Conservation (phyloP, 2,329 filamentous ascomycete species). For the Diplodia corticola region DNA sequence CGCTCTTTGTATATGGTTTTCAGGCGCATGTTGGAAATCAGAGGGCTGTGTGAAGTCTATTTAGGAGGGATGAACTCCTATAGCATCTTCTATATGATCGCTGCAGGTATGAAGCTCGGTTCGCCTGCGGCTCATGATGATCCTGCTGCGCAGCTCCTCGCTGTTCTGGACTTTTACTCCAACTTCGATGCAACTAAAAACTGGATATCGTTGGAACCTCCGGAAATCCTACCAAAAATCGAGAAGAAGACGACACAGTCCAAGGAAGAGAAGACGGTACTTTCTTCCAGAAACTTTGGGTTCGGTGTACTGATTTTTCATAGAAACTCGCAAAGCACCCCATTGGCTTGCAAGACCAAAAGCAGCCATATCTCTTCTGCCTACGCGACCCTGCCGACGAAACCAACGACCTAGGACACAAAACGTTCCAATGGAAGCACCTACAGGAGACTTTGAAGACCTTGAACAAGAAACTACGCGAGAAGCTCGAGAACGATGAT, state of each 20-base stretch:
- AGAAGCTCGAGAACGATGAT: background rate
- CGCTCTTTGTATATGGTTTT: constrained; percentile 51
- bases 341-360: background rate
- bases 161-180: constrained; percentile 53
- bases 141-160: constrained; percentile 48
- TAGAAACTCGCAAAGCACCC: background rate
- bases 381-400: constrained; percentile 62
- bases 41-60: constrained; percentile 50
- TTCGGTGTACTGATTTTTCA: background rate
- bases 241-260: background rate
- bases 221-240: constrained; percentile 45
- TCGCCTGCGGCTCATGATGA: constrained; percentile 36
- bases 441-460: constrained; percentile 43
- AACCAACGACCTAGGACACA: constrained; percentile 58
- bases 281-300: background rate
- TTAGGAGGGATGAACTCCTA: constrained; percentile 56
- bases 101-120: constrained; percentile 53
- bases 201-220: constrained; percentile 54
- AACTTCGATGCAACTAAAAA: constrained; percentile 47
- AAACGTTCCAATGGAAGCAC: constrained; percentile 51
- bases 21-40: constrained; percentile 53
- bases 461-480: constrained; percentile 1
- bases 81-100: constrained; percentile 58
- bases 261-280: background rate
- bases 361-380: constrained; percentile 48